Conservation (phyloP, 768 basidiomycete genomes). For the Mycena pura region DNA sequence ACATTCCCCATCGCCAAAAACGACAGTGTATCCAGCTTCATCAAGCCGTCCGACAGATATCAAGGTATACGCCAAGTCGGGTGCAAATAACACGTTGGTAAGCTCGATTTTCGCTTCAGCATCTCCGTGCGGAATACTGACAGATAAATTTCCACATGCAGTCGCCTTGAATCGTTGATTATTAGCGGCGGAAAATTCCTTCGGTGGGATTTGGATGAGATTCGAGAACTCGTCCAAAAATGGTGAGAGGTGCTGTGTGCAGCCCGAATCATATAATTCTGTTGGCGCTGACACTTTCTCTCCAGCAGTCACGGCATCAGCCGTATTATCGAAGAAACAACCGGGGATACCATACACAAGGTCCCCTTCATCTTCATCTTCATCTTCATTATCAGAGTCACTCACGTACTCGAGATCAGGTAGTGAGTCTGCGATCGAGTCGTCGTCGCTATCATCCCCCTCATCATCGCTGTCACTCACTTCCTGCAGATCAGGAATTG, state of each 20-base stretch:
- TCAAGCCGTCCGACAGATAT: slow-evolving; percentile 29
- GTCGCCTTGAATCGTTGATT: slow-evolving; percentile 29
- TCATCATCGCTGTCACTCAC: not conserved
- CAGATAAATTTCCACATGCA: slow-evolving; percentile 27
- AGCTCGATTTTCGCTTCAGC: slow-evolving; percentile 14
- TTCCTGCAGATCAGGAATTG: not conserved
- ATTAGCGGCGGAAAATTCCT: slow-evolving; percentile 33
- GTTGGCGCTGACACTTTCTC: not conserved
- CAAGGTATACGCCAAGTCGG: slow-evolving; percentile 26
- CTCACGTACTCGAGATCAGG: not conserved
- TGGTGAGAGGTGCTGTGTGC: slow-evolving; percentile 31
- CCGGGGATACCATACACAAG: too few species aligned
- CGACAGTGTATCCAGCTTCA: slow-evolving; percentile 15
- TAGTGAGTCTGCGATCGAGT: not conserved
- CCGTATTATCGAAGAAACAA: not conserved
- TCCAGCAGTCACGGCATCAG: not conserved
- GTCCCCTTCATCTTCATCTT: not conserved
- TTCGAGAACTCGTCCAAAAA: slow-evolving; percentile 16
- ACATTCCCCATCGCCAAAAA: slow-evolving; percentile 35
- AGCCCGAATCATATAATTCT: slow-evolving; percentile 25
- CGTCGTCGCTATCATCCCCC: not conserved
- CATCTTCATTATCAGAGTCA: not conserved
- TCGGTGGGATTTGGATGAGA: slow-evolving; percentile 24
- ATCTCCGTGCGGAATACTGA: slow-evolving; percentile 31
- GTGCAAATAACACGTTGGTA: slow-evolving; percentile 26